Evolutionary conservation across 164 flowering plant species (phyloP).

Genomic region (Aristolochia contorta): DNA sequence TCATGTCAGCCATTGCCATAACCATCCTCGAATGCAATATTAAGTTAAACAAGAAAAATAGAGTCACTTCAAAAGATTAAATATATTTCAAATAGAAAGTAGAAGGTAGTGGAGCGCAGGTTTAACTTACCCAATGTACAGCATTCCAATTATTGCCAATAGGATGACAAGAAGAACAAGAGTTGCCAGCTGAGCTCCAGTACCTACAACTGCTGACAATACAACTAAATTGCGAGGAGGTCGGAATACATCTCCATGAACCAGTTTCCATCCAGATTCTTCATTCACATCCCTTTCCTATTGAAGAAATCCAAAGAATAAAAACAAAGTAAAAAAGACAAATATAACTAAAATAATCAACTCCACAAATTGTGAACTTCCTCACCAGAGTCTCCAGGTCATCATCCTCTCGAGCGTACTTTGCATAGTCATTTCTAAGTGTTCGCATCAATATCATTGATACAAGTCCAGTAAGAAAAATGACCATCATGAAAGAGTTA

Average conservation of each 20-base stretch:
- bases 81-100: neutral
- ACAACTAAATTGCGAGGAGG: constrained; percentile 68
- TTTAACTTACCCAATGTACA: constrained; percentile 84
- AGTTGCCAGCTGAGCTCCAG: constrained; percentile 91
- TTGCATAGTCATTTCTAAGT: constrained; percentile 97
- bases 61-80: neutral
- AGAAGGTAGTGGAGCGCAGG: no score
- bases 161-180: constrained; percentile 91
- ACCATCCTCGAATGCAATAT: no score
- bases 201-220: constrained; percentile 92
- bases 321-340: neutral
- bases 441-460: constrained; percentile 99
- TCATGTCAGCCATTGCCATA: no score
- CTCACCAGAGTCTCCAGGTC: constrained; percentile 87
- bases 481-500: constrained; percentile 99
- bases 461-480: constrained; percentile 96
- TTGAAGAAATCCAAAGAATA: neutral
- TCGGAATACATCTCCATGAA: constrained; percentile 98
- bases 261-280: constrained; percentile 99
- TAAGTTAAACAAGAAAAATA: neutral
- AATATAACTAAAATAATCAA: neutral
- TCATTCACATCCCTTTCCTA: constrained; percentile 98
- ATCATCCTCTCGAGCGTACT: constrained; percentile 98
- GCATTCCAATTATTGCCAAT: constrained; percentile 82
- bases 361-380: neutral